A percentile compares a stretch with the other conserved stretches of the same genome.
Evolutionary conservation across 1,284 basidiomycete species (phyloP).

Genomic region (Singerocomus rubriflavus): DNA sequence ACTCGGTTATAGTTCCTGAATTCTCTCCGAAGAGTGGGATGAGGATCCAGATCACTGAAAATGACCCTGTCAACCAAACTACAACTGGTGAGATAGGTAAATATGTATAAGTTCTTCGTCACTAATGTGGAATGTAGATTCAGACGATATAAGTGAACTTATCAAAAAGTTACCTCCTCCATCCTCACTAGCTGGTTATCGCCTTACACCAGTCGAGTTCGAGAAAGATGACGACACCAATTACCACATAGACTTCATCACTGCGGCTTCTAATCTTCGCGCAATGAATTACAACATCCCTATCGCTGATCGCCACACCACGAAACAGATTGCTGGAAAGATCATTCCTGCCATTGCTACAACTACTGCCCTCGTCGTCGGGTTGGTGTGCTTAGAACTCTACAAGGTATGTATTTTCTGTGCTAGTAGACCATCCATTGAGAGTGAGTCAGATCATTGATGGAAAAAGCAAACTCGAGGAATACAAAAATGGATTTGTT

Average conservation of each 20-base stretch:
- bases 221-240: conserved; percentile 99
- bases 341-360: conserved; percentile 99
- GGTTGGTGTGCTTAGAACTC: conserved; percentile 93
- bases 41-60: conserved; percentile 95
- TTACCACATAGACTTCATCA: conserved; percentile 99
- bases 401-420: conserved; percentile 70
- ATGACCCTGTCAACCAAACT: conserved; percentile 72
- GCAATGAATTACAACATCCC: conserved; percentile 95
- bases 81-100: conserved; percentile 37
- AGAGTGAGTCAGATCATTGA: conserved; percentile 77
- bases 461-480: conserved; percentile 88
- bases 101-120: background rate
- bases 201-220: conserved; percentile 93
- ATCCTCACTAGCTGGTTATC: conserved; percentile 90
- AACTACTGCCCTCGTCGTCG: conserved; percentile 93
- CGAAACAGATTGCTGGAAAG: conserved; percentile 99
- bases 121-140: conserved; percentile 35
- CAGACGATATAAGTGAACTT: conserved; percentile 56
- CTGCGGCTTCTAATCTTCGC: conserved; percentile 95
- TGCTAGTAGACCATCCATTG: background rate
- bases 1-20: conserved; percentile 87
- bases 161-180: conserved; percentile 77
- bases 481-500: conserved; percentile 98
- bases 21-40: conserved; percentile 92
- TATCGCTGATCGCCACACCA: conserved; percentile 87